Percentiles rank a stretch among this genome's conserved stretches.
These are phyloP conservation scores for sorghum (Sorghum bicolor) DNA, from an alignment of 176 grass and related monocot species.

Conservation along the genomic window Sorghum_bicolor_NCBIv3 NC_012879.2:19519501-19520000, in stretches of 20 bases:
- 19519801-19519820: conserved; percentile 13
- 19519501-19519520: no score
- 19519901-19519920: background rate
- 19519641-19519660: no score
- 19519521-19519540: no score
- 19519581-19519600: no score
- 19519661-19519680: background rate
- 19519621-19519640: no score
- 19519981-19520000: conserved; percentile 53
- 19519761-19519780: conserved; percentile 43
- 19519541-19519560: no score
- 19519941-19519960: background rate
- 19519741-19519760: background rate
- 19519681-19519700: background rate
- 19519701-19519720: background rate
- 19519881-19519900: background rate
- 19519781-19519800: conserved; percentile 53
- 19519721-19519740: background rate
- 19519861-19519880: conserved; percentile 2
- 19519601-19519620: no score
- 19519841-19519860: conserved; percentile 20
- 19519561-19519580: no score
- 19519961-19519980: conserved; percentile 47
- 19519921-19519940: conserved; percentile 42
- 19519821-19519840: background rate